phyloP scores from a whole-genome alignment of 805 yeast species.

The Debaryomyces tyrocola region DNA sequence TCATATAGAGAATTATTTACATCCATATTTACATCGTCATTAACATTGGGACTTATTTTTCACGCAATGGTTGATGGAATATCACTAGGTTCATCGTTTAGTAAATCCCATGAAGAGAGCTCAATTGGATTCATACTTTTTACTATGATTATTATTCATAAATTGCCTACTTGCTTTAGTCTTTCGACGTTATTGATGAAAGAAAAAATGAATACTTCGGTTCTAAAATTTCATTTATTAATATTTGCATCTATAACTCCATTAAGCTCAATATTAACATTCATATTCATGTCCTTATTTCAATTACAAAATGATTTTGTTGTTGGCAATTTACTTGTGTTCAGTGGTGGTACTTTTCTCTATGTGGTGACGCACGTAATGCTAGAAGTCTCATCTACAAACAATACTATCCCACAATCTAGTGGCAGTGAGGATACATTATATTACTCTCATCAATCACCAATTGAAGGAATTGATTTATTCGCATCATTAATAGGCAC shows the following conservation, averaged over 20 bases:
- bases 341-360: constrained; percentile 72
- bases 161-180: constrained; percentile 74
- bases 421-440: constrained; percentile 7
- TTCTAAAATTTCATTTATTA: constrained; percentile 47
- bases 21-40: constrained; percentile 42
- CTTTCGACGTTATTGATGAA: constrained; percentile 53
- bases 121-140: constrained; percentile 48
- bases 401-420: constrained; percentile 5
- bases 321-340: constrained; percentile 56
- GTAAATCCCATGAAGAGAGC: constrained; percentile 31
- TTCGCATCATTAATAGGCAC: constrained; percentile 22
- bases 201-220: constrained; percentile 27
- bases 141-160: constrained; percentile 65
- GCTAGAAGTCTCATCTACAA: constrained; percentile 26
- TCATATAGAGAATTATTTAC: constrained; percentile 4
- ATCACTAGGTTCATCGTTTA: constrained; percentile 62
- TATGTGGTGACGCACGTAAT: constrained; percentile 70
- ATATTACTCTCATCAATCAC: neutral
- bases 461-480: constrained; percentile 13
- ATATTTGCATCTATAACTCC: constrained; percentile 65
- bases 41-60: constrained; percentile 61
- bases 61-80: constrained; percentile 76
- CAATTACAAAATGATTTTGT: constrained; percentile 32
- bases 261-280: constrained; percentile 54
- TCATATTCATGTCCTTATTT: constrained; percentile 32